A percentile compares a stretch with the other conserved stretches of the same genome.
These are phyloP conservation scores for Cryphonectria nitschkei DNA, from an alignment of 2,329 filamentous ascomycete species.

Conservation along the genomic window DNA sequence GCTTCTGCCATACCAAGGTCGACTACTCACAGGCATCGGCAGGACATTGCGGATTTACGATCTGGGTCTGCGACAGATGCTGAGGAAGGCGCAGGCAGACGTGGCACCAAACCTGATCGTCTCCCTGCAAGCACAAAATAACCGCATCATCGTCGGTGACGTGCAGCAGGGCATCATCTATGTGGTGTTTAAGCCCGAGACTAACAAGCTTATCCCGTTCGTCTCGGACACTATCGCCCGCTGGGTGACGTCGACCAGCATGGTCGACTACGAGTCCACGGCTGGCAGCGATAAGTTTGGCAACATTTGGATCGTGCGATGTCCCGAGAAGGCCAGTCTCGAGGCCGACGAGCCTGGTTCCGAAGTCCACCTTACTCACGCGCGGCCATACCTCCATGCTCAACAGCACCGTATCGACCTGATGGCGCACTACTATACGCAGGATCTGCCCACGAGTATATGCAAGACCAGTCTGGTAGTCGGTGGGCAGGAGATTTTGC, in stretches of 20 bases:
- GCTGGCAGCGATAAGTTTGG: conserved; percentile 98
- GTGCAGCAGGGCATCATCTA: conserved; percentile 90
- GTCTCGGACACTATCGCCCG: conserved; percentile 86
- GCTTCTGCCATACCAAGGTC: conserved; percentile 91
- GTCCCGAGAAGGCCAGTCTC: conserved; percentile 81
- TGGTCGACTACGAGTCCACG: conserved; percentile 97
- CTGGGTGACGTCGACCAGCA: conserved; percentile 88
- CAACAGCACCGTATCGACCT: conserved; percentile 82
- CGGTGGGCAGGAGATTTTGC: conserved; percentile 85
- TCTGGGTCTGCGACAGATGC: conserved; percentile 86
- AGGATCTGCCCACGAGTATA: conserved; percentile 90
- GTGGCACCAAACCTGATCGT: conserved; percentile 83
- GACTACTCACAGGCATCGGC: conserved; percentile 83
- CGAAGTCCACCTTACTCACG: conserved; percentile 88
- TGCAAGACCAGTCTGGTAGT: conserved; percentile 88
- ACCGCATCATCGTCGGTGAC: conserved; percentile 88
- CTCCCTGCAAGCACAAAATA: conserved; percentile 86
- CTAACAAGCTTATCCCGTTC: conserved; percentile 92
- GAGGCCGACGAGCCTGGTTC: conserved; percentile 92
- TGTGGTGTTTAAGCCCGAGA: conserved; percentile 89
- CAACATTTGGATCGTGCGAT: conserved; percentile 91
- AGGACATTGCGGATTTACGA: conserved; percentile 86
- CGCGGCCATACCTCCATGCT: conserved; percentile 87
- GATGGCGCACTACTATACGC: conserved; percentile 85
- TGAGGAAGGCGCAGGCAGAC: conserved; percentile 86